Conservation (phyloP, 140 eudicot species). For the Cichorium intybus region DNA sequence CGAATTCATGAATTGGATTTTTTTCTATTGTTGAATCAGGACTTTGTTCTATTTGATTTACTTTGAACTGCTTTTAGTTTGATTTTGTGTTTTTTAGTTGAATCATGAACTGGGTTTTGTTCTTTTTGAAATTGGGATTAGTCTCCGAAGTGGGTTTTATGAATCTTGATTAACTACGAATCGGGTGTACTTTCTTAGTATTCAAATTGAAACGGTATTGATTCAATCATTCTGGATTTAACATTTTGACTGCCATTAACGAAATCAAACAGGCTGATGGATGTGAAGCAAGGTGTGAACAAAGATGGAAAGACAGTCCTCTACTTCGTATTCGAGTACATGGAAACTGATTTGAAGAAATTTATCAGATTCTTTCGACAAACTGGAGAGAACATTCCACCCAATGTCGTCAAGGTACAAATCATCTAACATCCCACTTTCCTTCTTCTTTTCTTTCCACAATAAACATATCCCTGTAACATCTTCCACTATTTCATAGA, state of each 20-base stretch:
- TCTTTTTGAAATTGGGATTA: background rate
- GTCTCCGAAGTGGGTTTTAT: background rate
- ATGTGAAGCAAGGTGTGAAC: constrained; percentile 84
- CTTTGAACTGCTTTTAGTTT: background rate
- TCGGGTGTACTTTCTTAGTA: background rate
- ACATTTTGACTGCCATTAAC: background rate
- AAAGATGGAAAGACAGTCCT: constrained; percentile 81
- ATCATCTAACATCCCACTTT: too few species aligned
- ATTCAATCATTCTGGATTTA: background rate
- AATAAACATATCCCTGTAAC: too few species aligned
- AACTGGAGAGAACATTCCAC: constrained; percentile 47
- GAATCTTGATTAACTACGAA: background rate
- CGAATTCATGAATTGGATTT: constrained; percentile 20
- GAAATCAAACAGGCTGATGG: constrained; percentile 52
- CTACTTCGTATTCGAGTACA: constrained; percentile 81
- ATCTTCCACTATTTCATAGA: too few species aligned
- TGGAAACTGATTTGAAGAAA: constrained; percentile 85
- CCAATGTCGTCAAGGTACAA: constrained; percentile 49
- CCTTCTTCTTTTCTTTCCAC: too few species aligned
- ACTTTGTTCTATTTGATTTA: constrained; percentile 2
- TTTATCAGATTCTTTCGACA: constrained; percentile 53
- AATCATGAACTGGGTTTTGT: constrained; percentile 6
- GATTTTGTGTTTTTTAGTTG: background rate
- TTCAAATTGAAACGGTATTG: background rate
- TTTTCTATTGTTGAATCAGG: constrained; percentile 6